These are phyloP conservation scores for Paramecium tetraurelia DNA, from an alignment of 73 alveolate species.

Conservation along the genomic window DNA sequence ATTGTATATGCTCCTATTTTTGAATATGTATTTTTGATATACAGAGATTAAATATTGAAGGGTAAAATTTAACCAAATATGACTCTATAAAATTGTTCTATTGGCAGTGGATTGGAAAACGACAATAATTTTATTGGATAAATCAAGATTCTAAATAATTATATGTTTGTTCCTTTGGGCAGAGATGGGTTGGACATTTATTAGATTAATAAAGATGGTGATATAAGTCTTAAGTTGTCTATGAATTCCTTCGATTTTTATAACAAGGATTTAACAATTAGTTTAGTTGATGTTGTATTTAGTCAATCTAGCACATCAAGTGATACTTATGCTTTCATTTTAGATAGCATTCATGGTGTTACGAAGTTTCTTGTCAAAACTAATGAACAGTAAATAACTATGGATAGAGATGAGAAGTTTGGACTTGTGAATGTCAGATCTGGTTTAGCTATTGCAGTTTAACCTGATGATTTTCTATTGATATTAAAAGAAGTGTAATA, in stretches of 20 bases:
- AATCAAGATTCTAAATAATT: neutral
- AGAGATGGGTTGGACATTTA: conserved; percentile 24
- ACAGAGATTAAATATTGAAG: neutral
- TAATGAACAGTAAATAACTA: neutral
- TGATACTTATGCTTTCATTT: neutral
- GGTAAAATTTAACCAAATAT: neutral
- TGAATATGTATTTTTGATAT: neutral
- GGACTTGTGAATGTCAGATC: neutral
- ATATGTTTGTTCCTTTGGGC: conserved; percentile 33
- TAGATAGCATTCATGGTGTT: neutral
- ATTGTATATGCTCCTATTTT: neutral
- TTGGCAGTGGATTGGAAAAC: neutral
- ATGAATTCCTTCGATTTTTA: neutral
- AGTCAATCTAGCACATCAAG: neutral
- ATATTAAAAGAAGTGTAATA: neutral
- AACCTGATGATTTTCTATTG: neutral
- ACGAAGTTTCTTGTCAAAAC: neutral
- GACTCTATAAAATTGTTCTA: neutral
- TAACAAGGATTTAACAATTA: neutral
- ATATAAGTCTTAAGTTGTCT: neutral
- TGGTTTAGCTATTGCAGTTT: neutral
- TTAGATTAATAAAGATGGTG: neutral
- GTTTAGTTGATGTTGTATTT: neutral
- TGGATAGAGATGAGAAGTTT: conserved; percentile 4
- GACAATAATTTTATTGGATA: conserved; percentile 7